Conservation (phyloP, 2,329 filamentous ascomycete genomes). For the Hymenoscyphus fructigenus region DNA sequence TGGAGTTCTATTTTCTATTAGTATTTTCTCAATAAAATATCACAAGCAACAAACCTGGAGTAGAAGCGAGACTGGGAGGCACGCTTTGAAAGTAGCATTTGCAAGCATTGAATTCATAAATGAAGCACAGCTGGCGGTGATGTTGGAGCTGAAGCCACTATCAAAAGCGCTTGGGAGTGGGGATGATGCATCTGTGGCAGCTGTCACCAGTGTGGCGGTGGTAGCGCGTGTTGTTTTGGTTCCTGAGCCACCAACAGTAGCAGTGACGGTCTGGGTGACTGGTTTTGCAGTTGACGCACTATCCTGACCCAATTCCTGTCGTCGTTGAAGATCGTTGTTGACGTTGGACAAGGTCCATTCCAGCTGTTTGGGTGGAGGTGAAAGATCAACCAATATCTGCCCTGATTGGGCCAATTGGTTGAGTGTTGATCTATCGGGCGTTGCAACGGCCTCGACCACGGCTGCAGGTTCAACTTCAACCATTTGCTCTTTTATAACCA, state of each 20-base stretch:
- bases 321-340: slow-evolving; percentile 23
- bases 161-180: slow-evolving; percentile 67
- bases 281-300: slow-evolving; percentile 14
- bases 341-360: slow-evolving; percentile 12
- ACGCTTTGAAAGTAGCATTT: slow-evolving; percentile 45
- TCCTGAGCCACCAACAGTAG: slow-evolving; percentile 11
- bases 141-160: slow-evolving; percentile 60
- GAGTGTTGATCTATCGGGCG: slow-evolving; percentile 28
- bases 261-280: slow-evolving; percentile 16
- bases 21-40: not conserved
- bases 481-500: slow-evolving; percentile 31
- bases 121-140: slow-evolving; percentile 43
- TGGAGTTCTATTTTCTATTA: slow-evolving; percentile 62
- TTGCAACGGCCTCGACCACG: slow-evolving; percentile 15
- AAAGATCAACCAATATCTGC: slow-evolving; percentile 35
- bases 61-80: slow-evolving; percentile 82
- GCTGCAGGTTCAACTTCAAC: slow-evolving; percentile 20
- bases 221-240: slow-evolving; percentile 10
- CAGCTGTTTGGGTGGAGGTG: slow-evolving; percentile 22
- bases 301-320: slow-evolving; percentile 13
- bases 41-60: slow-evolving; percentile 60
- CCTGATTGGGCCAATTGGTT: slow-evolving; percentile 32
- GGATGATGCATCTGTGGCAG: slow-evolving; percentile 32
- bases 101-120: slow-evolving; percentile 35
- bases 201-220: slow-evolving; percentile 15